Base-by-base conservation (phyloP, 768 basidiomycete species). In the Tephrocybe sp. region DNA sequence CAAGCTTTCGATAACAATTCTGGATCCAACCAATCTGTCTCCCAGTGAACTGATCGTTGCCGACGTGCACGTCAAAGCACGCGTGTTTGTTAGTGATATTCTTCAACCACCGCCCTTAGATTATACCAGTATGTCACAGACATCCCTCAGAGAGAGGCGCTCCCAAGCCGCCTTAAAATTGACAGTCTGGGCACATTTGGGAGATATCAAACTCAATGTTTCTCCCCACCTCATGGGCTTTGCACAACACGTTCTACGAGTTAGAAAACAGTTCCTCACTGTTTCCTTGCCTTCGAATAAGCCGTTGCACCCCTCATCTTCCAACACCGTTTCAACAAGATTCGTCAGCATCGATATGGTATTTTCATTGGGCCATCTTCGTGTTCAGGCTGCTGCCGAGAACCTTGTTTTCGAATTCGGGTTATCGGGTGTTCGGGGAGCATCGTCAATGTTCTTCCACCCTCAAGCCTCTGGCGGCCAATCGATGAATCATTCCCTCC, bases 331-430 rank as follows among this genome's bases (percentile, higher is more conserved):
- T 1, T 30, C 24, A 11, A 12, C 25, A 17, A 51, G 48, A 39
- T 34, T 67, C 17, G 50, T 53, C 26, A 66, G 50, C 20, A 28
- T 68, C 6, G 75, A 83, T 45, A 37, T 78, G 11, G 65, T 75
- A 4, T 61, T 78, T 5, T 67, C 68, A 30, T 57, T 85, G 42
- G 71, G 67, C 6, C 70, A 63, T 7, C 56, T 86, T 37, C 73
- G 73, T 23, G 60, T 88, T n/a, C 79, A 77, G 48, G 86, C 86
- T 7, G 83, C 80, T 4, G 86, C 88, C 6, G 85, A 86, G 60
- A 89, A 84, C 59, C 71, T 91, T 24, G 71, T 80, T 15, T 77
- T 88, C 48, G 88, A 86, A 46, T 74, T 85, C 48, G 78, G 77
- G 14, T 60, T 79, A 21, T 66, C 72, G 2, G 66, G 65, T 11